phyloP scores from a whole-genome alignment of 306 rosid genomes.

The Vigna reflexopilosa region DNA sequence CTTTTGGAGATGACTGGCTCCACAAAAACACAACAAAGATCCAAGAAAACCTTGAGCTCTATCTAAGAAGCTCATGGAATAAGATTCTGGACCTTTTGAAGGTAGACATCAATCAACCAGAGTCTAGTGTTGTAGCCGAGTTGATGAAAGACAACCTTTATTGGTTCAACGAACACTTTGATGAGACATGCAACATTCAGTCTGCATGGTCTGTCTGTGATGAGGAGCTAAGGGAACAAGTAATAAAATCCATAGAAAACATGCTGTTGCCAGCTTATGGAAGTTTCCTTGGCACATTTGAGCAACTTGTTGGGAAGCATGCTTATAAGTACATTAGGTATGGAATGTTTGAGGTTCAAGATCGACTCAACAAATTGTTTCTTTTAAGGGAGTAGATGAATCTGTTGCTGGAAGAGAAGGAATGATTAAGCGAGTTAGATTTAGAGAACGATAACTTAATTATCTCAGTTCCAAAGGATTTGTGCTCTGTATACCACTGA shows the following conservation, averaged over 20 bases:
- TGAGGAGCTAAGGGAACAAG: constrained; percentile 59
- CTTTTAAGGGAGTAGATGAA: background rate
- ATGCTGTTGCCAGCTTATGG: constrained; percentile 62
- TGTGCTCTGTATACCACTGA: background rate
- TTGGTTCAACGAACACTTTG: constrained; percentile 41
- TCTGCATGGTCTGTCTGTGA: constrained; percentile 46
- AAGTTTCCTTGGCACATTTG: constrained; percentile 58
- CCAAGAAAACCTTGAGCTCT: constrained; percentile 42
- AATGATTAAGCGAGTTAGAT: background rate
- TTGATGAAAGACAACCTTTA: constrained; percentile 72
- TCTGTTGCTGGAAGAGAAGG: background rate
- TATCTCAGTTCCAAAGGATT: background rate
- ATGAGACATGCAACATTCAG: constrained; percentile 21
- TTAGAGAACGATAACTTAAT: background rate
- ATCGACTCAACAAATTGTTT: background rate
- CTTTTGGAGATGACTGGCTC: constrained; percentile 6
- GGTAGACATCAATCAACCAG: constrained; percentile 48
- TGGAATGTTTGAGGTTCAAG: constrained; percentile 10
- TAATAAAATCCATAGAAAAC: constrained; percentile 54
- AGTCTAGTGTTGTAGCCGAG: constrained; percentile 42
- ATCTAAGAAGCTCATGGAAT: constrained; percentile 60
- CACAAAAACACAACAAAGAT: constrained; percentile 51
- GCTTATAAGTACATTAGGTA: background rate
- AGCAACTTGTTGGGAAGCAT: constrained; percentile 29
- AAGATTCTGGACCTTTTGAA: constrained; percentile 60